phyloP scores from a whole-genome alignment of 2,329 filamentous ascomycete genomes.

The Sphaerostilbella broomeana region DNA sequence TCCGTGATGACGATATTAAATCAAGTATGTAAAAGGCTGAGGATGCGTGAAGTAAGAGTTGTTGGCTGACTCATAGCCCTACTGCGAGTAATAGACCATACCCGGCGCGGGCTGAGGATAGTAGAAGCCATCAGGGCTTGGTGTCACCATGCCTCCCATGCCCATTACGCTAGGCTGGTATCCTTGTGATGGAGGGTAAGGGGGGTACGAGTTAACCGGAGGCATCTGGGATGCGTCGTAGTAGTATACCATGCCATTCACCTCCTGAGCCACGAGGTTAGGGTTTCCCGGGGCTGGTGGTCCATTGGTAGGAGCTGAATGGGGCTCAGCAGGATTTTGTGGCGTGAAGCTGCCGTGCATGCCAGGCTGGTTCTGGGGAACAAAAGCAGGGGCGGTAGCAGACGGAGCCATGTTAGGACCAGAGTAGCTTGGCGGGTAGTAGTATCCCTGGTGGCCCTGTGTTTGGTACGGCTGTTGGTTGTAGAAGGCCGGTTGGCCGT shows the following conservation, averaged over 20 bases:
- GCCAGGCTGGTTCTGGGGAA: conserved; percentile 46
- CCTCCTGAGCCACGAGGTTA: conserved; percentile 70
- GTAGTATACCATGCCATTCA: conserved; percentile 95
- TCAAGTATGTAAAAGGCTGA: conserved; percentile 21
- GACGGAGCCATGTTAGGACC: conserved; percentile 46
- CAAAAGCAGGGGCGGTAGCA: conserved; percentile 48
- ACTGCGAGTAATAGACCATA: conserved; percentile 57
- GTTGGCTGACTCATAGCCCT: conserved; percentile 27
- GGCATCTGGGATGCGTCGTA: conserved; percentile 72
- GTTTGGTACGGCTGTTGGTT: conserved; percentile 36
- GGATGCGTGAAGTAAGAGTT: conserved; percentile 19
- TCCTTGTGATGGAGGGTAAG: conserved; percentile 42
- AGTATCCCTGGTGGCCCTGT: conserved; percentile 53
- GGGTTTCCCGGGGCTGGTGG: conserved; percentile 24
- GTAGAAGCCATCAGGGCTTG: conserved; percentile 63
- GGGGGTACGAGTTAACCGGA: conserved; percentile 41
- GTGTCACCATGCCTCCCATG: conserved; percentile 76
- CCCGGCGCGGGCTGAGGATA: conserved; percentile 51
- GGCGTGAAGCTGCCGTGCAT: conserved; percentile 37
- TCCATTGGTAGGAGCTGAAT: conserved; percentile 25
- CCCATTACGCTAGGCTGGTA: conserved; percentile 56
- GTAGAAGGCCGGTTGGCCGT: conserved; percentile 51
- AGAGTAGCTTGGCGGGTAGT: conserved; percentile 54
- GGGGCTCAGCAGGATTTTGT: conserved; percentile 35
- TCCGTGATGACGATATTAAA: conserved; percentile 25